Evolutionary conservation across 2,329 filamentous ascomycete genomes (phyloP).

Genomic region (Ophiognomonia clavigignenti-juglandacearum): DNA sequence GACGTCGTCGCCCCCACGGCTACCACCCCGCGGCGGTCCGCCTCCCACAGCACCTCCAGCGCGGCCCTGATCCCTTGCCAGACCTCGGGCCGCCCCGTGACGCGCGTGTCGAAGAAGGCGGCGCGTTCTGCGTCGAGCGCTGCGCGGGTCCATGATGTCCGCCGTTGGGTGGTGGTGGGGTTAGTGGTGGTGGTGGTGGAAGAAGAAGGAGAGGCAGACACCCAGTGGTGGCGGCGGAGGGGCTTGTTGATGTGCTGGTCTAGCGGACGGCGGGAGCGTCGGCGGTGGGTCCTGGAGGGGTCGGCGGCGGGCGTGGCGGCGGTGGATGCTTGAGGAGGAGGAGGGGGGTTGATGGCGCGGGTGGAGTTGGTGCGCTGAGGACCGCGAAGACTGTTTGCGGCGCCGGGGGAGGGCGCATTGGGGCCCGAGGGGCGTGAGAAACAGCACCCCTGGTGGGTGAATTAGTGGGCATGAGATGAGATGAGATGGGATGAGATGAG

Average conservation of each 20-base stretch:
- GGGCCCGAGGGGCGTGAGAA: conserved; percentile 47
- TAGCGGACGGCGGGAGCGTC: conserved; percentile 34
- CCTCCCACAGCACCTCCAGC: conserved; percentile 62
- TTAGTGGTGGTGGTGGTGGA: conserved; percentile 63
- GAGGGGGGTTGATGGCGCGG: conserved; percentile 52
- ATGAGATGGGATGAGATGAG: too few species aligned
- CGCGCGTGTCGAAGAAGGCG: conserved; percentile 88
- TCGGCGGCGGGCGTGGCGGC: not conserved
- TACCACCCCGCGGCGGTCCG: conserved; percentile 26
- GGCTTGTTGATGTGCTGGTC: conserved; percentile 67
- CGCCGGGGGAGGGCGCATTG: conserved; percentile 50
- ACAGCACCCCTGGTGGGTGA: conserved; percentile 60
- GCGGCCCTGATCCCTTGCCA: conserved; percentile 73
- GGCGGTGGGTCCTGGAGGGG: too few species aligned
- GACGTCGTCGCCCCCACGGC: too few species aligned
- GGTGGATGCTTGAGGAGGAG: too few species aligned
- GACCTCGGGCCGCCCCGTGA: conserved; percentile 70
- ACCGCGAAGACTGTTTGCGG: conserved; percentile 24
- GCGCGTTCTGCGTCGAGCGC: conserved; percentile 65
- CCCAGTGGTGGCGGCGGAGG: conserved; percentile 62
- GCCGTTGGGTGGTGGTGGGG: conserved; percentile 46
- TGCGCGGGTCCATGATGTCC: conserved; percentile 73
- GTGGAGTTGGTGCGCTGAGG: conserved; percentile 37
- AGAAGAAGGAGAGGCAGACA: conserved; percentile 51
- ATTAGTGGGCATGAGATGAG: too few species aligned